A percentile compares a stretch with the other conserved stretches of the same genome.
These are phyloP conservation scores for Nicotiana sylvestris DNA, from an alignment of 257 asterid genomes.

Conservation along the genomic window DNA sequence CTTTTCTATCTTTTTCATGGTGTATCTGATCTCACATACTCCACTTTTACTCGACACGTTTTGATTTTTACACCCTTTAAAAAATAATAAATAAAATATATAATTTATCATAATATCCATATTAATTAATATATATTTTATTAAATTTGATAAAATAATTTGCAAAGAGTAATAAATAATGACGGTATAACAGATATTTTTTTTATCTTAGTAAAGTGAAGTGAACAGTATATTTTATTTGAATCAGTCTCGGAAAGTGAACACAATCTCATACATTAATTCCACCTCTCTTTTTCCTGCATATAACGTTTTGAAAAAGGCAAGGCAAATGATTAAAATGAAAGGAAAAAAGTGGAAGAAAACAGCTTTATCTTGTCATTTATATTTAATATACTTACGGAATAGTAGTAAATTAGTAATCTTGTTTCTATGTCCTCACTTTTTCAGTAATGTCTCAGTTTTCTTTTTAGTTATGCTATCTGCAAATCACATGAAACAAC, in stretches of 20 bases:
- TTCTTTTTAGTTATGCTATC: not conserved
- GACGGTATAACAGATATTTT: too few species aligned
- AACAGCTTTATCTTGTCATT: not conserved
- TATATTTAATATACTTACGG: not conserved
- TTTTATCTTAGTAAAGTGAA: too few species aligned
- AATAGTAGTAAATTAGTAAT: not conserved
- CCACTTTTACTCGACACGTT: too few species aligned
- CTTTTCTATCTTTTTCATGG: not conserved
- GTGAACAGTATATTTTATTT: not conserved
- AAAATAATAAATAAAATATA: too few species aligned
- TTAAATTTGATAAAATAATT: too few species aligned
- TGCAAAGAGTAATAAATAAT: too few species aligned
- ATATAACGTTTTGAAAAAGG: not conserved
- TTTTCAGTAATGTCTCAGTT: not conserved
- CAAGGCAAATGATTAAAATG: not conserved
- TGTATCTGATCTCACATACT: not conserved
- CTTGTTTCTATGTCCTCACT: not conserved
- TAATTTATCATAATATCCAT: too few species aligned
- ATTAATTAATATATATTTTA: too few species aligned
- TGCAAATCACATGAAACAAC: slow-evolving; percentile 5
- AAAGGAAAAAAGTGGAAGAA: not conserved
- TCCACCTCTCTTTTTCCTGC: not conserved
- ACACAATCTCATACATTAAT: not conserved
- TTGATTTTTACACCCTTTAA: too few species aligned
- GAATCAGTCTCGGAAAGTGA: not conserved